Evolutionary conservation across 2,329 filamentous ascomycete species (phyloP).

Genomic region (Hymenoscyphus infarciens): DNA sequence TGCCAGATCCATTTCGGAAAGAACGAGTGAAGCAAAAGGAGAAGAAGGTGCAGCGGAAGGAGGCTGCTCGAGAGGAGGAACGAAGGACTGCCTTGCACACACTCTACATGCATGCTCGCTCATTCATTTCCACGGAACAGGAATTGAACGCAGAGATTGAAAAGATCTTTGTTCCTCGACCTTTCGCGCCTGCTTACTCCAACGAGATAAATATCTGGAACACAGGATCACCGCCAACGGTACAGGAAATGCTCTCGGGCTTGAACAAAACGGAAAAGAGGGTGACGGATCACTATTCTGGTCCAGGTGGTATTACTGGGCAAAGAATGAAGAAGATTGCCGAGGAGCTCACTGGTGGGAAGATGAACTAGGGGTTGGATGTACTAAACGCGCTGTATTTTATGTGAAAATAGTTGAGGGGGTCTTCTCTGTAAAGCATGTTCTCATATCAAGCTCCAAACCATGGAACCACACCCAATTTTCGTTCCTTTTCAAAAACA

Average conservation of each 20-base stretch:
- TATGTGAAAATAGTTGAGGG: slow-evolving; percentile 11
- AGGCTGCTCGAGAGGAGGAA: slow-evolving; percentile 51
- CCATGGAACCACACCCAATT: not conserved
- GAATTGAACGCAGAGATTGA: slow-evolving; percentile 75
- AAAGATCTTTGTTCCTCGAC: slow-evolving; percentile 62
- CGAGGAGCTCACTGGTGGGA: slow-evolving; percentile 65
- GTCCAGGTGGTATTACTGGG: slow-evolving; percentile 42
- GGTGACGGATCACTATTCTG: slow-evolving; percentile 34
- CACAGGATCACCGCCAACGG: slow-evolving; percentile 40
- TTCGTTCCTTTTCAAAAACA: not conserved
- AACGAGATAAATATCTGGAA: slow-evolving; percentile 33
- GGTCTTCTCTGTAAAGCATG: not conserved
- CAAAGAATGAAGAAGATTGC: slow-evolving; percentile 61
- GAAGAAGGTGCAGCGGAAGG: slow-evolving; percentile 41
- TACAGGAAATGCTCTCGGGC: slow-evolving; percentile 44
- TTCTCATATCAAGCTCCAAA: not conserved
- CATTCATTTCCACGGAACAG: slow-evolving; percentile 80
- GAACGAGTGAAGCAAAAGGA: slow-evolving; percentile 47
- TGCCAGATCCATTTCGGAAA: slow-evolving; percentile 62
- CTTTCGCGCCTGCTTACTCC: slow-evolving; percentile 13
- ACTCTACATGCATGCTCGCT: slow-evolving; percentile 82
- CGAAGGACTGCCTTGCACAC: slow-evolving; percentile 73
- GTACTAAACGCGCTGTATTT: slow-evolving; percentile 19
- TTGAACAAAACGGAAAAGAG: slow-evolving; percentile 34
- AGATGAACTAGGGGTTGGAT: slow-evolving; percentile 40